Percentiles rank a stretch among this genome's conserved stretches.
Conservation (phyloP, 495 filamentous ascomycete genomes). For the Xylaria nigripes region DNA sequence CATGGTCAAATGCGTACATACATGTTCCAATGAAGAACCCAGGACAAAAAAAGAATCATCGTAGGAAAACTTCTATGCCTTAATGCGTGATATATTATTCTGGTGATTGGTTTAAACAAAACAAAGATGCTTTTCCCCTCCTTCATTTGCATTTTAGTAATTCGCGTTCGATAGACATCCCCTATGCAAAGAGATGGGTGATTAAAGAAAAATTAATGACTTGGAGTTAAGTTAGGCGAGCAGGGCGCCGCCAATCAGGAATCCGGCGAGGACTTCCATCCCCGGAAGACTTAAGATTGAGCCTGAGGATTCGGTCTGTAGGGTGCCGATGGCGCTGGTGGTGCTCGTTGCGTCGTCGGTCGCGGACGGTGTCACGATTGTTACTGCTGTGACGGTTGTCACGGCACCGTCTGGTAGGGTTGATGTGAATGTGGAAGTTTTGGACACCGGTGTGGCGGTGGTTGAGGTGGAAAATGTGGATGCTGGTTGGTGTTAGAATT, state of each 20-base stretch:
- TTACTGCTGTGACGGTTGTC: slow-evolving; percentile 23
- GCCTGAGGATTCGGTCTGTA: slow-evolving; percentile 30
- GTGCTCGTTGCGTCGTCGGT: slow-evolving; percentile 8
- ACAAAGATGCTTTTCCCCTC: too few relatives aligned
- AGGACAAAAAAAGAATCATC: too few relatives aligned
- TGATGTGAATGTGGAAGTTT: slow-evolving; percentile 28
- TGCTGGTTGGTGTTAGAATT: slow-evolving; percentile 8
- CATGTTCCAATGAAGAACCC: too few relatives aligned
- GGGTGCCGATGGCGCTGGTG: slow-evolving; percentile 18
- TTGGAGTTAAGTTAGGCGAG: background rate
- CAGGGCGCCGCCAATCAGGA: slow-evolving; percentile 19
- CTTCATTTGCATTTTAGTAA: too few relatives aligned
- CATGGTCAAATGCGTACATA: too few relatives aligned
- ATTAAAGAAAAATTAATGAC: background rate
- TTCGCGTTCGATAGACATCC: background rate
- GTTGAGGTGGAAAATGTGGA: slow-evolving; percentile 17
- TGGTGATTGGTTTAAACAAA: too few relatives aligned
- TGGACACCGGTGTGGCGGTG: slow-evolving; percentile 12
- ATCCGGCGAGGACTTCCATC: slow-evolving; percentile 20
- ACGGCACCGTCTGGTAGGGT: slow-evolving; percentile 32
- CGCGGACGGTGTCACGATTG: slow-evolving; percentile 17
- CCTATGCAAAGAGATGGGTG: background rate
- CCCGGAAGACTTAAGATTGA: slow-evolving; percentile 8
- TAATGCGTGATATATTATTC: too few relatives aligned
- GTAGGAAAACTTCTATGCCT: too few relatives aligned